Conservation (phyloP, 2,329 filamentous ascomycete genomes). For the Meredithiella fracta region DNA sequence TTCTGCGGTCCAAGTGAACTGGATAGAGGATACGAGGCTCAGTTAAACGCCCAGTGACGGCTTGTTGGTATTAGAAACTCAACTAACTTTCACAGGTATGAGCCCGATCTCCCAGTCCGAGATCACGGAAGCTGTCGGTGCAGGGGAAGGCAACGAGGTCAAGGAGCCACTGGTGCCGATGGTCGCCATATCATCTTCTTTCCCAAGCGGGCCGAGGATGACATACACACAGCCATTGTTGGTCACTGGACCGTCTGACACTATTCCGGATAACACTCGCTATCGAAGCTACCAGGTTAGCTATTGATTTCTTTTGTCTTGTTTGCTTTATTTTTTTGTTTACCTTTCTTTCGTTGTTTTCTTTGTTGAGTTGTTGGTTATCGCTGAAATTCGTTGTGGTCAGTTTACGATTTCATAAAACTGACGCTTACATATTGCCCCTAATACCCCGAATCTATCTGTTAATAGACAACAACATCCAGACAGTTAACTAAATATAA, state of each 20-base stretch:
- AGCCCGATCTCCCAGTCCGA: neutral
- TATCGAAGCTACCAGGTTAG: neutral
- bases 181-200: neutral
- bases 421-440: too few relatives aligned
- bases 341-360: neutral
- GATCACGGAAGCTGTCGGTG: neutral
- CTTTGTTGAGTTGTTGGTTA: neutral
- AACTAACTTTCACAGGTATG: neutral
- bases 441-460: neutral
- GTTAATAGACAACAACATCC: neutral
- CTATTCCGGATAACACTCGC: neutral
- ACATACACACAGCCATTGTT: neutral
- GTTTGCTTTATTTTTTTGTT: neutral
- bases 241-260: neutral
- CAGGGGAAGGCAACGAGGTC: neutral
- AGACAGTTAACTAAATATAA: too few relatives aligned
- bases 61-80: neutral
- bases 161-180: neutral
- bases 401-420: too few relatives aligned
- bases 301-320: neutral
- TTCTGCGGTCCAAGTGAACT: neutral
- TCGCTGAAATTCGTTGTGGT: neutral
- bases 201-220: neutral
- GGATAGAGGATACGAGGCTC: too few relatives aligned
- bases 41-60: neutral